Evolutionary conservation across 495 filamentous ascomycete species (phyloP).

Genomic region (Podospora bellae-mahoneyi): DNA sequence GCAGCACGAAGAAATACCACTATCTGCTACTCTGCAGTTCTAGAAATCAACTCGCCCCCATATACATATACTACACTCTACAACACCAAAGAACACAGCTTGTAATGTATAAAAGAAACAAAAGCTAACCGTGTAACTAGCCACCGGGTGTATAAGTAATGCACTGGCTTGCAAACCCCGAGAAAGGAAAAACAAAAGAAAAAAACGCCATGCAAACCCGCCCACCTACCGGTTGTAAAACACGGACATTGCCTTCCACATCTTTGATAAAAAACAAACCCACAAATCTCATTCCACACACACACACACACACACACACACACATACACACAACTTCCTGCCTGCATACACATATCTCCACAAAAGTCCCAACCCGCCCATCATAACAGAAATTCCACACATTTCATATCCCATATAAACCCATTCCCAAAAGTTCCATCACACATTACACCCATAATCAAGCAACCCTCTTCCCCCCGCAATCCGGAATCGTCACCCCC

Average conservation of each 20-base stretch:
- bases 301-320: too few relatives aligned
- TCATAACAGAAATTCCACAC: not conserved
- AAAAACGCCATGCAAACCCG: not conserved
- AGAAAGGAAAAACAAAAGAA: not conserved
- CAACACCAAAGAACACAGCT: not conserved
- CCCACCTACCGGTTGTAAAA: not conserved
- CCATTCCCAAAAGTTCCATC: not conserved
- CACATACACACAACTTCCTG: not conserved
- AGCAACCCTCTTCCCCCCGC: constrained; percentile 66
- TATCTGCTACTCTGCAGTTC: too few relatives aligned
- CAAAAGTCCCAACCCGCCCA: not conserved
- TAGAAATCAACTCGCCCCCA: too few relatives aligned
- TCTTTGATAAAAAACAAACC: not conserved
- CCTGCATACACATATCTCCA: not conserved
- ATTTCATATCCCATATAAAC: not conserved
- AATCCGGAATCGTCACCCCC: constrained; percentile 84
- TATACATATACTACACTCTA: not conserved
- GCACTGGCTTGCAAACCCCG: not conserved
- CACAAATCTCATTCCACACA: not conserved
- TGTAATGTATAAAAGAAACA: not conserved
- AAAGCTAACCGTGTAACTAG: not conserved
- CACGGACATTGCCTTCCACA: not conserved
- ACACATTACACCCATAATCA: constrained; percentile 4
- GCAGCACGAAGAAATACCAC: too few relatives aligned
- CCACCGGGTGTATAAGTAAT: not conserved